Evolutionary conservation across 768 basidiomycete species (phyloP), one percentile per base, ranked within the genome.

Genomic region (Chlorophyllum brunneum): DNA sequence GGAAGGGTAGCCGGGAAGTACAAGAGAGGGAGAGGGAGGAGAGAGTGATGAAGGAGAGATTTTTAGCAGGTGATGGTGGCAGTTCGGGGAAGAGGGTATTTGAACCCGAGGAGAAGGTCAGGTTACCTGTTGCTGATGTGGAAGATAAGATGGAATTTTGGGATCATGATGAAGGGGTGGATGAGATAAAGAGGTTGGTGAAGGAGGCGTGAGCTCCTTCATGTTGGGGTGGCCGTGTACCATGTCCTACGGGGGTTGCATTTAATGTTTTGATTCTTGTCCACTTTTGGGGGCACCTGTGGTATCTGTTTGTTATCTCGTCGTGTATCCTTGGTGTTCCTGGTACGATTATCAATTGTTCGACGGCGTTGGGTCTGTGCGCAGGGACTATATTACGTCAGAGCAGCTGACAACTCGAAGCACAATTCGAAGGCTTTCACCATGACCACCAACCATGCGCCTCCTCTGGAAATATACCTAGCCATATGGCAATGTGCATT

Each of bases 1-100:
- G 92, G 93, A 74, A 77, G 42, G 84, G 81, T 1, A 86, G 85
- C 54, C 65, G 70, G 36, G 93, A 91, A 64, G 81, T 82, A 55
- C 73, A 73, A 50, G 75, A 78, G 59, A 68, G 77, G 34, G 78
- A 84, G 58, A 67, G 68, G 55, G 72, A 77, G 61, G 84, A 88
- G 65, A 72, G 74, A 57, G 67, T 65, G 54, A 66, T 73, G 30
- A 75, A 73, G 59, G 63, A 64, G 56, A 67, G 60, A 53, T 77
- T 74, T 51, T 65, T 75, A 61, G 64, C 63, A 59, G 54, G 67
- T 16, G 26, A 22, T 33, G 56, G 63, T 24, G 58, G 34, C 45
- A 31, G 41, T 47, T 18, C 50, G 53, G 50, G 58, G 54, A 52
- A 59, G 53, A 23, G 56, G 48, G 13, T 58, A 34, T 61, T 52